Base-by-base conservation (phyloP, 2,329 filamentous ascomycete species). In the Dryadomyces sulphureus region DNA sequence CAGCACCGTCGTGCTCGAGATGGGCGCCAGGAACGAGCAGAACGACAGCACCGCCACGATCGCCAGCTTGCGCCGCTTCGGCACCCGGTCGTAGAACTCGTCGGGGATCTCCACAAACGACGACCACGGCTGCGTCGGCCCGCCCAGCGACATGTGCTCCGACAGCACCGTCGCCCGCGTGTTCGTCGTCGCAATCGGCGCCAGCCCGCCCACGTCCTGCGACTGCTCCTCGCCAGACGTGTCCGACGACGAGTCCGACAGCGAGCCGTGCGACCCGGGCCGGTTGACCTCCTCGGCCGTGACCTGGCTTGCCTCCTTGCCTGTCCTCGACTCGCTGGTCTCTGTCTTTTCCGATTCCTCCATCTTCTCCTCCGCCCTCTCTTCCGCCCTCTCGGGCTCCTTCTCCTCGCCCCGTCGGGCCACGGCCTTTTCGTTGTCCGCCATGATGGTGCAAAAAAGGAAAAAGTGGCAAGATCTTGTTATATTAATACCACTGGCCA, bases 1-100 rank as follows among this genome's bases (percentile, higher is more conserved):
- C 27, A 84, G 59, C 35, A 84, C 75, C 1, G 75, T 74, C 0
- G 80, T 84, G 5, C 72, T 78, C 2, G 73, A 77, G 25, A 83
- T 73, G 1, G 85, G 85, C 1, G 84, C 79, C 39, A 90, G 66
- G 52, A 90, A 86, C 22, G 80, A 77, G 62, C 82, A 87, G 57
- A 81, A 84, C 0, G 82, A 80, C 45, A 89, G 63, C 6, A 88
- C 70, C 9, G 67, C 65, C 16, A 87, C 79, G 45, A 90, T 83
- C 50, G 77, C 56, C 3, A 69, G 57, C 60, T 90, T 92, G 36
- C 79, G 73, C 16, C 65, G 62, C 4, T 63, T 61, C 0, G 79
- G 71, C 50, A 88, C 71, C 17, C 71, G 70, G 54, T 80, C 70
- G 64, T 88, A 90, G n/a, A 75, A 59, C 45, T 68, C 67, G 54